Percentiles rank a stretch among this genome's conserved stretches.
Conservation (phyloP, 2,329 filamentous ascomycete species). For the Colletotrichum karsti region DNA sequence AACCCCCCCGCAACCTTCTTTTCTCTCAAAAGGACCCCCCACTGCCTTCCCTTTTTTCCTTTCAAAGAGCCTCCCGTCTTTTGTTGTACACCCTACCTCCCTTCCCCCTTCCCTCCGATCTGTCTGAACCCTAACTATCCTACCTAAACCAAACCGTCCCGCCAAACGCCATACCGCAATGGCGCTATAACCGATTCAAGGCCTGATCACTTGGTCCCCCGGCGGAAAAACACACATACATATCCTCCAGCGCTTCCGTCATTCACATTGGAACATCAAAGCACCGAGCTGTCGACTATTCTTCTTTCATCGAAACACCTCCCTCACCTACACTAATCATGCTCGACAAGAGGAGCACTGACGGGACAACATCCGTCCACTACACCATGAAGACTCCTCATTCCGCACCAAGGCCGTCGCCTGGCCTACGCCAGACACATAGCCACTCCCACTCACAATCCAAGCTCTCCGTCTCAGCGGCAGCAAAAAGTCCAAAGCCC, state of each 20-base stretch:
- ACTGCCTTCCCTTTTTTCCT: conserved; percentile 20
- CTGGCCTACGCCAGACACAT: conserved; percentile 41
- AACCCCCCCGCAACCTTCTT: conserved; percentile 29
- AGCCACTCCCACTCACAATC: conserved; percentile 49
- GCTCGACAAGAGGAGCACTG: conserved; percentile 43
- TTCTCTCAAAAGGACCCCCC: conserved; percentile 27
- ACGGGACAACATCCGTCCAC: conserved; percentile 42
- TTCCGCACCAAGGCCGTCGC: conserved; percentile 43
- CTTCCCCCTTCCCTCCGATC: conserved; percentile 21
- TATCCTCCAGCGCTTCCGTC: conserved; percentile 19
- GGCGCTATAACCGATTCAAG: conserved; percentile 22
- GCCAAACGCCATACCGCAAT: conserved; percentile 13
- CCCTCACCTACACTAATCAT: conserved; percentile 33
- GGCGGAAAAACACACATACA: conserved; percentile 24
- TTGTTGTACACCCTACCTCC: conserved; percentile 24
- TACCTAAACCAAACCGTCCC: background rate
- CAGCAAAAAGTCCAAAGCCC: conserved; percentile 45
- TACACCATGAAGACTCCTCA: conserved; percentile 56
- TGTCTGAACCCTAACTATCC: conserved; percentile 26
- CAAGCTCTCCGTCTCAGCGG: conserved; percentile 41
- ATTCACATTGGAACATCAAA: background rate
- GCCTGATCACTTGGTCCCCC: conserved; percentile 28
- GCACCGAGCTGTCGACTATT: background rate
- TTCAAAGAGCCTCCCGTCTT: conserved; percentile 27
- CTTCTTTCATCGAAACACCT: background rate